phyloP scores from a whole-genome alignment of 78 protist species.

The Dictyostelium purpureum region DNA sequence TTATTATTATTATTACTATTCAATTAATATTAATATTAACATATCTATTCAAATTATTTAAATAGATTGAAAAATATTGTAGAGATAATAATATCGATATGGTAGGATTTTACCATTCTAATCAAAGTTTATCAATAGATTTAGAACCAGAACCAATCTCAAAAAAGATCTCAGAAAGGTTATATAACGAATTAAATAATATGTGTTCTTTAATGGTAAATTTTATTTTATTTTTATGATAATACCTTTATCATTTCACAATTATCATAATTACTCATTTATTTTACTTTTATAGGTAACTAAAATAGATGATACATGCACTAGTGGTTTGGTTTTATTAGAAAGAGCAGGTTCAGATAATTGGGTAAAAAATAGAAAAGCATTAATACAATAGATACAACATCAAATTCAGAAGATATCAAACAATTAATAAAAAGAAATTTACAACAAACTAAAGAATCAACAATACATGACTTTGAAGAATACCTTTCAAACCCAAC shows the following conservation, averaged over 20 bases:
- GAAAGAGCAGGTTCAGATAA: background rate
- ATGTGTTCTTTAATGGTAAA: slow-evolving; percentile 44
- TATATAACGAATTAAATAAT: slow-evolving; percentile 38
- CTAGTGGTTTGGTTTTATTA: slow-evolving; percentile 18
- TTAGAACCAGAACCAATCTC: slow-evolving; percentile 57
- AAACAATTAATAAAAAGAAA: background rate
- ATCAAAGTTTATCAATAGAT: slow-evolving; percentile 30
- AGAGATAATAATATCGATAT: slow-evolving; percentile 48
- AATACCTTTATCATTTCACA: background rate
- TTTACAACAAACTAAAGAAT: background rate
- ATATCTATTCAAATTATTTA: background rate
- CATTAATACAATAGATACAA: background rate
- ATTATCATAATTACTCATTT: background rate
- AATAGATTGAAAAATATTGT: slow-evolving; percentile 70
- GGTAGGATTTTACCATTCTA: slow-evolving; percentile 57
- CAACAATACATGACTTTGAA: slow-evolving; percentile 37
- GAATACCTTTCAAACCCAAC: slow-evolving; percentile 71
- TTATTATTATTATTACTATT: background rate
- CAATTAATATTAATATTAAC: background rate
- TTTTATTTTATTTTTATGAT: background rate
- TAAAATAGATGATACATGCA: slow-evolving; percentile 16
- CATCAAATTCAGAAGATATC: background rate
- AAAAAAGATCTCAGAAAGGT: slow-evolving; percentile 41
- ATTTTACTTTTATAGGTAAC: background rate
- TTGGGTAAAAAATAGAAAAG: slow-evolving; percentile 45